Evolutionary conservation across 768 basidiomycete genomes (phyloP).

Genomic region (Hysterangium stoloniferum): DNA sequence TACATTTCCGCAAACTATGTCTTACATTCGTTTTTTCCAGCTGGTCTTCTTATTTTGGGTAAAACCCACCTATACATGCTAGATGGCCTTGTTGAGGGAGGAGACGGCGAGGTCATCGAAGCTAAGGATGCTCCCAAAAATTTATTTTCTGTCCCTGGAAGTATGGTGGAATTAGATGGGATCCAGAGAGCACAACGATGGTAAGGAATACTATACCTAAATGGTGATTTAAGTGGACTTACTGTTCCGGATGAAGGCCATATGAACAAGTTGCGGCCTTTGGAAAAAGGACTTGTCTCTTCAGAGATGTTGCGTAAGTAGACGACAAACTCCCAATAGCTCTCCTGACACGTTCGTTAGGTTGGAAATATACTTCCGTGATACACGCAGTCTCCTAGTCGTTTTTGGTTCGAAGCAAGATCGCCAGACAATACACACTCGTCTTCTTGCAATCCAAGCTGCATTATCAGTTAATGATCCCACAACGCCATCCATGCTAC

Average conservation of each 20-base stretch:
- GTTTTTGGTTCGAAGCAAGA: slow-evolving; percentile 69
- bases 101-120: slow-evolving; percentile 84
- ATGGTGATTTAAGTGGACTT: slow-evolving; percentile 4
- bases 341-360: slow-evolving; percentile 37
- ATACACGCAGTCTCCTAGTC: slow-evolving; percentile 79
- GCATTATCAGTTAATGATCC: slow-evolving; percentile 28
- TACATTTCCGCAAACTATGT: no score
- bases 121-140: slow-evolving; percentile 77
- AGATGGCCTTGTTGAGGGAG: slow-evolving; percentile 80
- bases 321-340: background rate
- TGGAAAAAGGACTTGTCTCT: slow-evolving; percentile 79
- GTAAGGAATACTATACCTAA: slow-evolving; percentile 33
- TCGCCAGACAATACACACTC: slow-evolving; percentile 40
- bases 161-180: slow-evolving; percentile 70
- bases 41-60: slow-evolving; percentile 84
- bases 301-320: slow-evolving; percentile 84
- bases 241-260: slow-evolving; percentile 39
- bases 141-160: slow-evolving; percentile 79
- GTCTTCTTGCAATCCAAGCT: background rate
- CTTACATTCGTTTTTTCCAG: no score
- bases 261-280: slow-evolving; percentile 72
- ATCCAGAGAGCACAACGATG: slow-evolving; percentile 78
- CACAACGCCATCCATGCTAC: slow-evolving; percentile 40
- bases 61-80: slow-evolving; percentile 82
- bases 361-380: slow-evolving; percentile 88